Percentiles rank a stretch among this genome's conserved stretches.
phyloP scores from a whole-genome alignment of 164 flowering plant species.

The Buxus sempervirens region DNA sequence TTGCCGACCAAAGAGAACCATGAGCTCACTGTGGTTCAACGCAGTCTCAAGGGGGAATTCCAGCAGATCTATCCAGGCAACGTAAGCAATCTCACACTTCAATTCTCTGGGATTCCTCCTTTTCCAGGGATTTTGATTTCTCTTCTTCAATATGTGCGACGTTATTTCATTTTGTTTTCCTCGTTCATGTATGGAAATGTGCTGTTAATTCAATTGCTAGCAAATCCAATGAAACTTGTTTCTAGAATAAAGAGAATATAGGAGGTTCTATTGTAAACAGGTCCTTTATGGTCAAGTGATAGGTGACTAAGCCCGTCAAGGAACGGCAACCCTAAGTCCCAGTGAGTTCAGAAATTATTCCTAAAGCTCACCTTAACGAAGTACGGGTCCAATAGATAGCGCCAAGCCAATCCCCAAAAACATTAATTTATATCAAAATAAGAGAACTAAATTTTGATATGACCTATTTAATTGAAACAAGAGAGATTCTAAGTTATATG shows the following conservation, averaged over 20 bases:
- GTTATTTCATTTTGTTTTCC: background rate
- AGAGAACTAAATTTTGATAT: too few relatives aligned
- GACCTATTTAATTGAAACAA: too few relatives aligned
- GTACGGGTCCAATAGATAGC: too few relatives aligned
- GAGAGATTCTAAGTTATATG: too few relatives aligned
- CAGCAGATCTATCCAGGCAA: constrained; percentile 37
- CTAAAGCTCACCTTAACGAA: too few relatives aligned
- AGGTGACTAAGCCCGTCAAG: too few relatives aligned
- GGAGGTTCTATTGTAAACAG: background rate
- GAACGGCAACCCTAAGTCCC: too few relatives aligned
- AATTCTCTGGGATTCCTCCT: background rate
- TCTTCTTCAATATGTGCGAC: background rate
- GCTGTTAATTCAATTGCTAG: background rate
- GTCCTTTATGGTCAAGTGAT: too few relatives aligned
- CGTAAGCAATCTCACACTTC: constrained; percentile 10
- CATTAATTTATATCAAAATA: too few relatives aligned
- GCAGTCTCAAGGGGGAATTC: constrained; percentile 40
- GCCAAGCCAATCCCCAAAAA: too few relatives aligned
- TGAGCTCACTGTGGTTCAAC: constrained; percentile 36
- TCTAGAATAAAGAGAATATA: background rate
- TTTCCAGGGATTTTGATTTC: background rate
- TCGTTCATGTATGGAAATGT: too few relatives aligned
- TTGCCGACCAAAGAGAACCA: constrained; percentile 35
- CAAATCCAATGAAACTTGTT: background rate
- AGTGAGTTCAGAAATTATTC: too few relatives aligned